Conservation (phyloP, 2,329 filamentous ascomycete genomes). For the Penicillium sp. region DNA sequence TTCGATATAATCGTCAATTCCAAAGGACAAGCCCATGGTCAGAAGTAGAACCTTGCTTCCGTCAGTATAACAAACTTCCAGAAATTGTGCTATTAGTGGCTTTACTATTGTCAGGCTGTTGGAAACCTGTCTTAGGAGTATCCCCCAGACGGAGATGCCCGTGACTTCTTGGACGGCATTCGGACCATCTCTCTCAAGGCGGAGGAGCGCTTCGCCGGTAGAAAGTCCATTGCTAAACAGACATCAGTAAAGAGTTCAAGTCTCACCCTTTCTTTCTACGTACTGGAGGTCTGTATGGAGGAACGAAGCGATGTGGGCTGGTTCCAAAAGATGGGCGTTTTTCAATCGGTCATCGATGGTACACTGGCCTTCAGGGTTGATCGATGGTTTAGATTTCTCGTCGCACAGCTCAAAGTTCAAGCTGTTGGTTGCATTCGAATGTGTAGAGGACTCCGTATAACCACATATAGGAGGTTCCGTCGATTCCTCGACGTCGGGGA, state of each 20-base stretch:
- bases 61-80: neutral
- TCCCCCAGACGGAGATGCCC: constrained; percentile 71
- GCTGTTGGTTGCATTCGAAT: constrained; percentile 16
- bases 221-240: constrained; percentile 59
- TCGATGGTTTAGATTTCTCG: constrained; percentile 15
- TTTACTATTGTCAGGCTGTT: constrained; percentile 71
- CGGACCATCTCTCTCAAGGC: constrained; percentile 65
- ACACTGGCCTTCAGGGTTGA: neutral
- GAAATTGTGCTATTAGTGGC: constrained; percentile 1
- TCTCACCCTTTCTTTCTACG: neutral
- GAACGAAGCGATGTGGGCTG: constrained; percentile 9
- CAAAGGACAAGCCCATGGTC: constrained; percentile 66
- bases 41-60: constrained; percentile 65
- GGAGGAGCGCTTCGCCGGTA: constrained; percentile 62
- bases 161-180: constrained; percentile 72
- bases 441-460: constrained; percentile 26
- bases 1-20: constrained; percentile 58
- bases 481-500: constrained; percentile 44
- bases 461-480: constrained; percentile 42
- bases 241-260: neutral
- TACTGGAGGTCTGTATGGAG: constrained; percentile 20
- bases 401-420: constrained; percentile 16
- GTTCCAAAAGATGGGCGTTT: constrained; percentile 18
- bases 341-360: neutral
- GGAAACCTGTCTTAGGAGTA: constrained; percentile 73